Percentiles rank a stretch among this genome's conserved stretches.
Evolutionary conservation across 805 yeast species (phyloP).

Genomic region (Yarrowia divulgata): DNA sequence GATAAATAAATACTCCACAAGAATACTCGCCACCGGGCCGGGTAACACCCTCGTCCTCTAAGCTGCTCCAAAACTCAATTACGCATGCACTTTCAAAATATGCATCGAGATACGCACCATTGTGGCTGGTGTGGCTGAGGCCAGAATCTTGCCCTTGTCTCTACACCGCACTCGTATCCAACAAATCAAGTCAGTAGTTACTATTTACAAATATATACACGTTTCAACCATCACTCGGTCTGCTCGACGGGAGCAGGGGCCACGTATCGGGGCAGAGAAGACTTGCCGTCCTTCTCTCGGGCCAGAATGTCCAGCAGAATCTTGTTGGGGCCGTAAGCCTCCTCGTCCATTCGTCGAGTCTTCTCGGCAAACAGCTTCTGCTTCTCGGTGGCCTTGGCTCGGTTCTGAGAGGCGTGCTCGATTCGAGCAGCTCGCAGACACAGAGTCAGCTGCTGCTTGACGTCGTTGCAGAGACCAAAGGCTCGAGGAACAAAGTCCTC

Average conservation of each 20-base stretch:
- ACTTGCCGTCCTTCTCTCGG: constrained; percentile 39
- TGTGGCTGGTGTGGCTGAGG: constrained; percentile 38
- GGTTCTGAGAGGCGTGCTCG: constrained; percentile 60
- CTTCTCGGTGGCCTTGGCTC: constrained; percentile 61
- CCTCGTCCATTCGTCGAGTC: constrained; percentile 73
- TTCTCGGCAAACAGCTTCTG: constrained; percentile 61
- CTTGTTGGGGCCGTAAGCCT: constrained; percentile 69
- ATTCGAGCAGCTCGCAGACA: constrained; percentile 84
- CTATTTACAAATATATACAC: constrained; percentile 39
- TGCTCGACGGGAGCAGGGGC: constrained; percentile 30
- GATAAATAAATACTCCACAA: no score
- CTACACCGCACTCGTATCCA: no score
- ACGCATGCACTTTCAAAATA: constrained; percentile 8
- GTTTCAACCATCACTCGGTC: constrained; percentile 12
- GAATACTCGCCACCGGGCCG: not conserved
- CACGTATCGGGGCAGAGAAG: constrained; percentile 37
- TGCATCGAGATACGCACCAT: constrained; percentile 9
- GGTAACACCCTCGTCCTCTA: constrained; percentile 3
- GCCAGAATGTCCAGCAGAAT: constrained; percentile 36
- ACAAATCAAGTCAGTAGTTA: constrained; percentile 25
- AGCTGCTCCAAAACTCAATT: constrained; percentile 31
- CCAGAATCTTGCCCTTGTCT: not conserved
- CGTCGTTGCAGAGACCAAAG: constrained; percentile 83
- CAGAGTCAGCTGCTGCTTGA: constrained; percentile 76
- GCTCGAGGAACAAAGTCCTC: constrained; percentile 68